Conservation (phyloP, 306 rosid species). For the Inga leiocalycina region DNA sequence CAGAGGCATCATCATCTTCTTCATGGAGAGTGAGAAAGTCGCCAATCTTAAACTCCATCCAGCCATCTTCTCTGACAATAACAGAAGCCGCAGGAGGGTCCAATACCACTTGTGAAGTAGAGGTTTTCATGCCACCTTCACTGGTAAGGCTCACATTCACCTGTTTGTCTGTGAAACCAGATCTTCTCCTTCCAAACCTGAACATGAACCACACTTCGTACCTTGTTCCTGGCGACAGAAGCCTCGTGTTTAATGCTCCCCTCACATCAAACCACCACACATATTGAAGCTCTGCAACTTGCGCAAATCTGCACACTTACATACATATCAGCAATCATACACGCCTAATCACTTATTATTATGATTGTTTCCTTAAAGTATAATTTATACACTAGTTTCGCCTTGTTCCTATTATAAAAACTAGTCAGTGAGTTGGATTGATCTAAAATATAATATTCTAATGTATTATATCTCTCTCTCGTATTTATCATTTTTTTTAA, state of each 20-base stretch:
- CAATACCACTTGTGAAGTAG: neutral
- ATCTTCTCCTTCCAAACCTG: neutral
- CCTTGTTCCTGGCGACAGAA: slow-evolving; percentile 16
- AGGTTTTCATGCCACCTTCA: neutral
- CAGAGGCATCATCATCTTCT: neutral
- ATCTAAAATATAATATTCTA: too few species aligned
- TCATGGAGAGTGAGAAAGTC: neutral
- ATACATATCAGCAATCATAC: too few species aligned
- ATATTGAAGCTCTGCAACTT: neutral
- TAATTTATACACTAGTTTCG: too few species aligned
- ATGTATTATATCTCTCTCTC: too few species aligned
- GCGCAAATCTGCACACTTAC: neutral
- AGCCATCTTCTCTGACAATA: neutral
- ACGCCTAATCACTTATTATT: too few species aligned
- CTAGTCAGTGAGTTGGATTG: too few species aligned
- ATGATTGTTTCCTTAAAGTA: too few species aligned
- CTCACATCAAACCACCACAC: neutral
- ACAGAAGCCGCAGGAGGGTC: neutral
- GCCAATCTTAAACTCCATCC: neutral
- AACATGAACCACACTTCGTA: neutral
- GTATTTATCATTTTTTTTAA: too few species aligned
- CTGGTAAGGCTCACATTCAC: neutral
- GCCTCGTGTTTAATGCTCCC: neutral
- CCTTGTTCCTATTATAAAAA: too few species aligned
- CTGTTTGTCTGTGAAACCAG: accelerated